These are phyloP conservation scores for Phytopythium ostracodes DNA, from an alignment of 352 stramenopile genomes.

Conservation along the genomic window DNA sequence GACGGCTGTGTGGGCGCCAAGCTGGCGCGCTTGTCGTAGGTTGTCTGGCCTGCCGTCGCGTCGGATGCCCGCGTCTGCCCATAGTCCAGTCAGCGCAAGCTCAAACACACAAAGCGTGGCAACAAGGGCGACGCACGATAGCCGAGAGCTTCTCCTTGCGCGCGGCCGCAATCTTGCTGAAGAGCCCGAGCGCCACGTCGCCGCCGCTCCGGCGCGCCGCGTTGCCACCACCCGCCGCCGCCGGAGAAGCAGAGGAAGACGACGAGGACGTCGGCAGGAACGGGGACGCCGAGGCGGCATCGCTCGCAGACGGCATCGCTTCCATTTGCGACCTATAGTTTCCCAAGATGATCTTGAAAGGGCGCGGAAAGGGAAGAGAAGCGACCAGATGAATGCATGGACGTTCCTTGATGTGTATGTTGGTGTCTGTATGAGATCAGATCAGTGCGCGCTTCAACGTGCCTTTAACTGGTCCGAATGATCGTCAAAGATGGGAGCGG, in stretches of 20 bases:
- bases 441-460: background rate
- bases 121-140: conserved; percentile 27
- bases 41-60: background rate
- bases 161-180: conserved; percentile 70
- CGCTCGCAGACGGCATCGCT: conserved; percentile 3
- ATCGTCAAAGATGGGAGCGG: no score
- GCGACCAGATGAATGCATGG: background rate
- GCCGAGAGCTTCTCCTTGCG: conserved; percentile 62
- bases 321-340: background rate
- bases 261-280: background rate
- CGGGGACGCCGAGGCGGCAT: background rate
- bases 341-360: background rate
- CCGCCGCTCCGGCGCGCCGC: conserved; percentile 13
- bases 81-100: background rate
- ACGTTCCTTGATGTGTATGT: background rate
- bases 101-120: no score
- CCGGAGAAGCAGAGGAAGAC: background rate
- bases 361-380: background rate
- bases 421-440: background rate
- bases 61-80: background rate
- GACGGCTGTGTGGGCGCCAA: background rate
- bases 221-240: background rate
- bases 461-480: background rate
- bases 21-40: background rate
- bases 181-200: conserved; percentile 56